A percentile compares a stretch with the other conserved stretches of the same genome.
Conservation (phyloP, 768 basidiomycete species). For the Collybiopsis luxurians region DNA sequence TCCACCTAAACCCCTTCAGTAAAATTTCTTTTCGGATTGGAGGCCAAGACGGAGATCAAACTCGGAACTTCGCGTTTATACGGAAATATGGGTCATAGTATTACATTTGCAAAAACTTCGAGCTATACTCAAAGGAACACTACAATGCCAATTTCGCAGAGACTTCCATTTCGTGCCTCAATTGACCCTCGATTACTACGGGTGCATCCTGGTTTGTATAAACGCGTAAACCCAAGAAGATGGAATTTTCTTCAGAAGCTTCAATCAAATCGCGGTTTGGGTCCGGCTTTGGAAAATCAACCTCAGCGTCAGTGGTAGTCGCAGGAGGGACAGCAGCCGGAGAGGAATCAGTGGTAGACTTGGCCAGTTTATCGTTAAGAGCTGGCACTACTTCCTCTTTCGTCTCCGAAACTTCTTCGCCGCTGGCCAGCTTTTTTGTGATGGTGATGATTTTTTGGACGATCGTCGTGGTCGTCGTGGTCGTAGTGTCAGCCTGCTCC, state of each 20-base stretch:
- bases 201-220: slow-evolving; percentile 16
- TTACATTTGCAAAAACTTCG: too few relatives aligned
- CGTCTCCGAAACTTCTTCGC: neutral
- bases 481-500: neutral
- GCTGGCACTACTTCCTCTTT: neutral
- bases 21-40: too few relatives aligned
- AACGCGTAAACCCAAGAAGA: slow-evolving; percentile 19
- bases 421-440: neutral
- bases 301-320: neutral
- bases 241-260: neutral
- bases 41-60: too few relatives aligned
- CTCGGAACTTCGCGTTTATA: too few relatives aligned
- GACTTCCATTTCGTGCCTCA: slow-evolving; percentile 15
- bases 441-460: neutral
- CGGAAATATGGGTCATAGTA: too few relatives aligned
- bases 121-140: too few relatives aligned
- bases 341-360: too few relatives aligned
- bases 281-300: neutral
- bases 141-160: neutral
- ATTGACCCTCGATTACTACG: slow-evolving; percentile 17
- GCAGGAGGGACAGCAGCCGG: neutral
- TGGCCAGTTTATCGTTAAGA: neutral
- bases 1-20: too few relatives aligned
- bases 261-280: neutral
- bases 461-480: neutral